Percentiles rank a stretch among this genome's conserved stretches.
These are phyloP conservation scores for Geranium incanum DNA, from an alignment of 441 rosid genomes.

Conservation along the genomic window DNA sequence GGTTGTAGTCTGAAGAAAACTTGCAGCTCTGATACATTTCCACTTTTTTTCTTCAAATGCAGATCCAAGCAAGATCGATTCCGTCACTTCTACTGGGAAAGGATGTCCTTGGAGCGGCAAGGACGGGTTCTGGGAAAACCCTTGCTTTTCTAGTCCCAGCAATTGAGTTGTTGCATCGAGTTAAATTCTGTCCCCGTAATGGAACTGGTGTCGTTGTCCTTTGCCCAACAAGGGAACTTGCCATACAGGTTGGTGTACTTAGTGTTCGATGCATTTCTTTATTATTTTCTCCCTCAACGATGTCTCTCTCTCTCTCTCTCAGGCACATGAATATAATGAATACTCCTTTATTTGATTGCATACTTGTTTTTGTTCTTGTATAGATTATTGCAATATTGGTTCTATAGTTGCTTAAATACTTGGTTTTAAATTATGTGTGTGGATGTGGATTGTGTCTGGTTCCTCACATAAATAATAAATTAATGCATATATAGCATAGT, in stretches of 20 bases:
- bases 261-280: neutral
- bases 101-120: conserved; percentile 94
- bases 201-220: conserved; percentile 84
- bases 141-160: conserved; percentile 91
- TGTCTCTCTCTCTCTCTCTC: too few relatives aligned
- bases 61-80: conserved; percentile 87
- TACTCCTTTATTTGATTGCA: too few relatives aligned
- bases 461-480: neutral
- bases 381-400: neutral
- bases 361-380: too few relatives aligned
- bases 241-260: conserved; percentile 66
- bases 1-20: neutral
- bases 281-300: neutral
- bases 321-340: too few relatives aligned
- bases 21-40: neutral
- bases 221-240: conserved; percentile 96
- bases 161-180: conserved; percentile 64
- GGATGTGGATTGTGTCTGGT: neutral
- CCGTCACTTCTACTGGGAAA: conserved; percentile 68
- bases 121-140: conserved; percentile 97
- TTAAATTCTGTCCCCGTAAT: conserved; percentile 56
- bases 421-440: neutral
- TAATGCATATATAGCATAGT: neutral
- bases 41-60: conserved; percentile 18
- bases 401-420: neutral